phyloP scores from a whole-genome alignment of 2,329 filamentous ascomycete species.

The Epichloe sp. region DNA sequence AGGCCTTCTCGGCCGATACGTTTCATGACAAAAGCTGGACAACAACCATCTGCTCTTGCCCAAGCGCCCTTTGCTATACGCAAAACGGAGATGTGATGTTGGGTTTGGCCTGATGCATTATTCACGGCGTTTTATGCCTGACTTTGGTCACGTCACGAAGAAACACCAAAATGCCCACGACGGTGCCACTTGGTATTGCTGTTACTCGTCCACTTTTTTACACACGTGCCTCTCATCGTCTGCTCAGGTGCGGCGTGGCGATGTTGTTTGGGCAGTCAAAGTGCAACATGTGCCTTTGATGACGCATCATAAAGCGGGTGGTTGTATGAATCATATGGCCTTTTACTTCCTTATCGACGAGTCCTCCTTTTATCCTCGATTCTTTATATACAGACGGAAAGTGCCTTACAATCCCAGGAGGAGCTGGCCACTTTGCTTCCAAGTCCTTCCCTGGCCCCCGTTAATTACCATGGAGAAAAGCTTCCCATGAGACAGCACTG shows the following conservation, averaged over 20 bases:
- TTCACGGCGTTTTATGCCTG: slow-evolving; percentile 21
- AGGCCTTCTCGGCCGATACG: not conserved
- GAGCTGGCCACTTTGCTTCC: not conserved
- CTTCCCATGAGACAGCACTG: not conserved
- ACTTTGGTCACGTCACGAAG: slow-evolving; percentile 8
- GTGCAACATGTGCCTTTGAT: not conserved
- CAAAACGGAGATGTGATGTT: slow-evolving; percentile 14
- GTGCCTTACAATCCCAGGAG: not conserved
- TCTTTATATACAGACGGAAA: not conserved
- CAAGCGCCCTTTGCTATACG: slow-evolving; percentile 10
- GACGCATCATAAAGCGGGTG: not conserved
- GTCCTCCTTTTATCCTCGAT: not conserved
- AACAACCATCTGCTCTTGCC: not conserved
- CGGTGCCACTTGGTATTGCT: not conserved
- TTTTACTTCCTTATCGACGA: not conserved
- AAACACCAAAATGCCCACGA: slow-evolving; percentile 8
- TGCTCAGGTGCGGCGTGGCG: not conserved
- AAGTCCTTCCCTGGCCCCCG: not conserved
- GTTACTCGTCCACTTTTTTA: not conserved
- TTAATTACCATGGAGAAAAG: not conserved
- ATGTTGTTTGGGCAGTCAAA: not conserved
- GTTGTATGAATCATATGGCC: not conserved
- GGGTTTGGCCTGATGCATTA: slow-evolving; percentile 25
- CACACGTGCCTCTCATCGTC: not conserved
- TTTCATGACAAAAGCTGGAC: not conserved